A percentile compares a stretch with the other conserved stretches of the same genome.
phyloP scores from a whole-genome alignment of 2,329 filamentous ascomycete species.

The Epichloe glyceriae region DNA sequence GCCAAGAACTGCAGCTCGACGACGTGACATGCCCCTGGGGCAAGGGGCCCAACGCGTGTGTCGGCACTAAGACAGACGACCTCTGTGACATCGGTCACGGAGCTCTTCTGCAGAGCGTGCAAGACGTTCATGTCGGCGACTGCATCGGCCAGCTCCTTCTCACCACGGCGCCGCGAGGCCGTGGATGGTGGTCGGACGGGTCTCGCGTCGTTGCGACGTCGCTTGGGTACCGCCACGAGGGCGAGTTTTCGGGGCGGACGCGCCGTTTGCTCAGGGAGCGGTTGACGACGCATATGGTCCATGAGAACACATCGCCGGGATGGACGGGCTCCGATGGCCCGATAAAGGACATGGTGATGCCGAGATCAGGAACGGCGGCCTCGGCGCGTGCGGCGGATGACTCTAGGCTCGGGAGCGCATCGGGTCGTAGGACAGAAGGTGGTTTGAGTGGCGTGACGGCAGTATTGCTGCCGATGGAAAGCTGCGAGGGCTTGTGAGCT shows the following conservation, averaged over 20 bases:
- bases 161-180: slow-evolving; percentile 20
- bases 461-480: slow-evolving; percentile 44
- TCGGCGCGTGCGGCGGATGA: slow-evolving; percentile 35
- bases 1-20: slow-evolving; percentile 62
- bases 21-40: slow-evolving; percentile 60
- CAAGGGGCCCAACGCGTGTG: slow-evolving; percentile 58
- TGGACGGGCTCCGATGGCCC: slow-evolving; percentile 43
- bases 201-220: slow-evolving; percentile 44
- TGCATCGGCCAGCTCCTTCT: slow-evolving; percentile 44
- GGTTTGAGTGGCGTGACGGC: slow-evolving; percentile 42
- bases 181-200: slow-evolving; percentile 41
- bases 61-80: slow-evolving; percentile 66
- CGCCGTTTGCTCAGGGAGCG: slow-evolving; percentile 36
- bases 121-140: slow-evolving; percentile 60
- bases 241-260: slow-evolving; percentile 51
- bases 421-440: slow-evolving; percentile 43
- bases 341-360: slow-evolving; percentile 63
- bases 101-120: slow-evolving; percentile 57
- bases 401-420: slow-evolving; percentile 46
- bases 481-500: slow-evolving; percentile 48
- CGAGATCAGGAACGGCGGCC: slow-evolving; percentile 43
- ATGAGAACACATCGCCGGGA: slow-evolving; percentile 55
- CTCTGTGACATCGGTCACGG: slow-evolving; percentile 49
- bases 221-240: slow-evolving; percentile 52
- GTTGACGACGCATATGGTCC: slow-evolving; percentile 67